A percentile compares a stretch with the other conserved stretches of the same genome.
Conservation (phyloP, 805 yeast genomes). For the Saccharomycopsis microspora region DNA sequence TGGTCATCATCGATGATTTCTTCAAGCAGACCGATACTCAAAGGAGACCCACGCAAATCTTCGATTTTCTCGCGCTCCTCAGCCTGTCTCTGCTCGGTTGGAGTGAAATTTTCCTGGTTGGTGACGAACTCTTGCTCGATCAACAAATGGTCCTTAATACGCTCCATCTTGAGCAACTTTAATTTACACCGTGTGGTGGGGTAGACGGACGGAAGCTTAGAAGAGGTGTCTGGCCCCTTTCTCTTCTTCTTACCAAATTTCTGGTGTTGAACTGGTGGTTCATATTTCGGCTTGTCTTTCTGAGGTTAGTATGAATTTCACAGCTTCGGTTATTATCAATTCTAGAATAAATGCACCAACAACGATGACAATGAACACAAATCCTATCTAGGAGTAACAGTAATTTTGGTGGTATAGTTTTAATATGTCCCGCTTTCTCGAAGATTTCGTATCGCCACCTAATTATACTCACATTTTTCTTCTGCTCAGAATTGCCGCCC, state of each 20-base stretch:
- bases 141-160: conserved; percentile 91
- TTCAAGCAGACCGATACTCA: conserved; percentile 92
- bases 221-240: conserved; percentile 82
- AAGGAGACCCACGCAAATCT: conserved; percentile 91
- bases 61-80: conserved; percentile 94
- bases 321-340: conserved; percentile 5
- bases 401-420: neutral
- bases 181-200: conserved; percentile 93
- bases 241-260: conserved; percentile 87
- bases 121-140: conserved; percentile 94
- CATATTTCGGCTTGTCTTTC: conserved; percentile 90
- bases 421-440: neutral
- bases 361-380: neutral
- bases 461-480: conserved; percentile 34
- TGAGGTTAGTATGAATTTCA: conserved; percentile 24
- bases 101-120: conserved; percentile 88
- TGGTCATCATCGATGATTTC: conserved; percentile 98
- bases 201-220: conserved; percentile 73
- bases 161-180: conserved; percentile 81
- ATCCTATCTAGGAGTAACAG: neutral
- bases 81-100: conserved; percentile 91
- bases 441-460: neutral
- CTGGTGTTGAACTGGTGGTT: conserved; percentile 88
- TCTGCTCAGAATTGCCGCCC: conserved; percentile 33
- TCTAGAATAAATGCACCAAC: neutral